Base-by-base conservation (phyloP, 257 asterid genomes). In the Oldenlandia corymbosa region DNA sequence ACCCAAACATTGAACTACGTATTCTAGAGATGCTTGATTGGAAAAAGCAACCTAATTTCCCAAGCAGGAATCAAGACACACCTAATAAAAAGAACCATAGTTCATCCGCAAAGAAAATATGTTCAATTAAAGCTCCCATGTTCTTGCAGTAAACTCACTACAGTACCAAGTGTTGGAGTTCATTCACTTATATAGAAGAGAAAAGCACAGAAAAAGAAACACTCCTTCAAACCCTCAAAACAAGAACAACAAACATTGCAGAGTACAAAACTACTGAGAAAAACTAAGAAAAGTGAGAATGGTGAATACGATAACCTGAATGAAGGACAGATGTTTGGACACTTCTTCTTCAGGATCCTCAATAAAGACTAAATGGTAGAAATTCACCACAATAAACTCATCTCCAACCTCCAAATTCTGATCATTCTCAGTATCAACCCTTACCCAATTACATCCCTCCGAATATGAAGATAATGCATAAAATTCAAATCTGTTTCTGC, bases 321-420 rank as follows among this genome's bases (percentile, higher is more conserved):
- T 71, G 62, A 89, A 92, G n/a, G 86, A 73, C 43, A 89, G 88
- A 83, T 92, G 99, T 52, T 82, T 84, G 28, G 84, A 73, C 53
- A 87, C 76, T 71, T 82, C 91, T 51, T 73, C 81, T 71, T 79
- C 75, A 20, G 99, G 97, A 77, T 89, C 84, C 41, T 82, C 14
- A 55, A 92, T 66, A 58, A 58, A 77, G 64, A 83, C 93, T 69
- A 92, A 84, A 21, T 80, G 74, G 78, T 89, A 92, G 74, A 89
- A 92, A 73, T 89, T 92, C 13, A 92, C 96, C 67, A 92, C 99
- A 24, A 90, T 61, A 72, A 85, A 85, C 68, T 79, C 90, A 66
- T 81, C 81, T 51, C 73, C 85, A 28, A 78, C 75, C 61, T 58
- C 37, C 73, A 58, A 73, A 30, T 60, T 80, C 62, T 70, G 54